phyloP scores from a whole-genome alignment of 306 rosid species.

The Hylodesmum podocarpum region DNA sequence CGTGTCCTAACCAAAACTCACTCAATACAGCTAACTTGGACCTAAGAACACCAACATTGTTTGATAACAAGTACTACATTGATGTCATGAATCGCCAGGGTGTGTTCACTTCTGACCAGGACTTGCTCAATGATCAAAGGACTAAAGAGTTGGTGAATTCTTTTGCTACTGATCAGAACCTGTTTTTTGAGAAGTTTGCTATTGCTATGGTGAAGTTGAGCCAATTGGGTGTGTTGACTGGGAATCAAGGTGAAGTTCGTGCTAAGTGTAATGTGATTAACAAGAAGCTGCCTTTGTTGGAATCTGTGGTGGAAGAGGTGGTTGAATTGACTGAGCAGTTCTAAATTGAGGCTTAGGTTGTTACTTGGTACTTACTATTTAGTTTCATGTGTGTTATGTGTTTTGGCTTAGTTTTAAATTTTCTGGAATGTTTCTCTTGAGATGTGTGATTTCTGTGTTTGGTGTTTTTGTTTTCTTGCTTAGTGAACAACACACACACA shows the following conservation, averaged over 20 bases:
- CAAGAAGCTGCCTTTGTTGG: not conserved
- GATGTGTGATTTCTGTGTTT: not conserved
- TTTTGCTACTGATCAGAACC: constrained; percentile 36
- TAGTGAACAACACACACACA: too few relatives aligned
- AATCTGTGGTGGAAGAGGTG: constrained; percentile 28
- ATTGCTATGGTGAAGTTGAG: constrained; percentile 41
- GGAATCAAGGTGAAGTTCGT: constrained; percentile 44
- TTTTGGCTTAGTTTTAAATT: not conserved
- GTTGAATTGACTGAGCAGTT: not conserved
- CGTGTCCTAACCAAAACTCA: not conserved
- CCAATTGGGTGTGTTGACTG: constrained; percentile 47
- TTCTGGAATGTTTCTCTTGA: not conserved
- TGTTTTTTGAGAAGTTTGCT: constrained; percentile 46
- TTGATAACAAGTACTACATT: constrained; percentile 50
- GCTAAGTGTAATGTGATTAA: constrained; percentile 11
- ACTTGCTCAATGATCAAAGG: constrained; percentile 19
- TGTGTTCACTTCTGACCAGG: constrained; percentile 50
- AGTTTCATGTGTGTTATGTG: not conserved
- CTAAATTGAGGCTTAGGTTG: not conserved
- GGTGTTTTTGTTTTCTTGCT: too few relatives aligned
- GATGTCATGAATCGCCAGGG: constrained; percentile 51
- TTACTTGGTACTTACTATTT: too few relatives aligned
- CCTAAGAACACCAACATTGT: constrained; percentile 36
- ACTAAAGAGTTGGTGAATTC: constrained; percentile 37
- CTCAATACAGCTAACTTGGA: constrained; percentile 33